Base-by-base conservation (phyloP, 2,329 filamentous ascomycete genomes). In the Nemania serpens region DNA sequence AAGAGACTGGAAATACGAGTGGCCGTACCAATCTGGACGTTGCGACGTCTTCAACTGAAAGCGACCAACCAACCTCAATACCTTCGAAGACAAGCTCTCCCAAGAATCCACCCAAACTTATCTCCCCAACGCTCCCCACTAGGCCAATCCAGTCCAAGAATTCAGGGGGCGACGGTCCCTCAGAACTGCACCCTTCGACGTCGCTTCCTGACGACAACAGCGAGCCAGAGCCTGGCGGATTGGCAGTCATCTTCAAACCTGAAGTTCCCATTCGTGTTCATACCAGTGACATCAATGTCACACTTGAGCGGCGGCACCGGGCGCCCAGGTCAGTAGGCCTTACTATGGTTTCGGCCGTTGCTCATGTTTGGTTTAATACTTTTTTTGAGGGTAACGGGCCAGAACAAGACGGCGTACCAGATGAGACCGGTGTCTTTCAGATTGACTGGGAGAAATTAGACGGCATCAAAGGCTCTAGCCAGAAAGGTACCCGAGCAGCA, bases 351-450 rank as follows among this genome's bases (percentile, higher is more conserved):
- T 97, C 94, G 0, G 88, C 93, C 0, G 88, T 98, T 10, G 93
- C 93, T 0, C 94, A 98, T 71, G 91, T 97, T 15, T 99, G 95
- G 95, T 97, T 97, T 81, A 99, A 99, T 71, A 82, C 88, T 1
- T 98, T 88, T 76, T 98, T 98, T 70, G 95, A 98, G 77, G 93
- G 93, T 46, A 79, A 85, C 18, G 90, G 90, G 0, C 88, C 89
- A 0, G 90, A 93, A 70, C 81, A 87, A 43, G 75, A 79, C 29
- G 91, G 90, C 22, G 77, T 81, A 15, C 81, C 91, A 0, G 83
- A 90, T 50, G 83, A 88, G 45, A 90, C 84, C 10, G 94, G 84
- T 11, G 78, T 86, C 2, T 87, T 87, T 51, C 76, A 78, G 59
- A 82, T 87, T 29, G 81, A 82, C 1, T 87, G 84, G 84, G 83